Conservation (phyloP, 441 rosid genomes). For the Erodium texanum region DNA sequence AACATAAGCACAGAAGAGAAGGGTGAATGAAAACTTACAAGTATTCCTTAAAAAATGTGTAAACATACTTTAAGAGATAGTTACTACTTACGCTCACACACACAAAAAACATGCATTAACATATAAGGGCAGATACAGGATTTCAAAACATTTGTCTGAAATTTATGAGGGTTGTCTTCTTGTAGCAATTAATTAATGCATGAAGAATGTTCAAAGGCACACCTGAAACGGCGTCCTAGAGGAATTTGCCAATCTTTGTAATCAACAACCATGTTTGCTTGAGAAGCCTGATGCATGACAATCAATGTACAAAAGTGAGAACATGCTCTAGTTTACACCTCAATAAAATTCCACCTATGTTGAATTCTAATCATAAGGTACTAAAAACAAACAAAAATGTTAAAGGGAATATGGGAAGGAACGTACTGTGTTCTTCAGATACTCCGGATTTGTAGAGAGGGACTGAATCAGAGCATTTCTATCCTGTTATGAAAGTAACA, state of each 20-base stretch:
- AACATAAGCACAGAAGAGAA: not conserved
- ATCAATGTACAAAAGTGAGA: not conserved
- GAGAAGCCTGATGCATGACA: constrained; percentile 40
- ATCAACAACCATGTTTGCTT: constrained; percentile 54
- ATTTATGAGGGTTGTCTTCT: too few relatives aligned
- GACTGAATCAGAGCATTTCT: constrained; percentile 60
- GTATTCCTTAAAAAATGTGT: not conserved
- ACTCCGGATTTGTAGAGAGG: constrained; percentile 71
- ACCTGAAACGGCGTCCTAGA: constrained; percentile 85
- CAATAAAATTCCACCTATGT: not conserved
- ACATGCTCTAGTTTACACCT: not conserved
- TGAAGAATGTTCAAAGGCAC: constrained; percentile 15
- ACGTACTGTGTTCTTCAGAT: constrained; percentile 52
- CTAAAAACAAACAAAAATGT: too few relatives aligned
- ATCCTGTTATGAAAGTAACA: constrained; percentile 37
- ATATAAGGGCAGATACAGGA: too few relatives aligned
- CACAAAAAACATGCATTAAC: too few relatives aligned
- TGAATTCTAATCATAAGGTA: not conserved
- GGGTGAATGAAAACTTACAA: not conserved
- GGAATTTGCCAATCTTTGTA: constrained; percentile 94
- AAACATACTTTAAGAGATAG: too few relatives aligned
- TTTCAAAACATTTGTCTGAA: too few relatives aligned
- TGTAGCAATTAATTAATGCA: too few relatives aligned
- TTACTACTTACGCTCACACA: too few relatives aligned
- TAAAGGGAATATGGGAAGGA: not conserved